Percentiles rank a stretch among this genome's conserved stretches.
These are phyloP conservation scores for Thelephora terrestris DNA, from an alignment of 1,284 basidiomycete species.

Conservation along the genomic window DNA sequence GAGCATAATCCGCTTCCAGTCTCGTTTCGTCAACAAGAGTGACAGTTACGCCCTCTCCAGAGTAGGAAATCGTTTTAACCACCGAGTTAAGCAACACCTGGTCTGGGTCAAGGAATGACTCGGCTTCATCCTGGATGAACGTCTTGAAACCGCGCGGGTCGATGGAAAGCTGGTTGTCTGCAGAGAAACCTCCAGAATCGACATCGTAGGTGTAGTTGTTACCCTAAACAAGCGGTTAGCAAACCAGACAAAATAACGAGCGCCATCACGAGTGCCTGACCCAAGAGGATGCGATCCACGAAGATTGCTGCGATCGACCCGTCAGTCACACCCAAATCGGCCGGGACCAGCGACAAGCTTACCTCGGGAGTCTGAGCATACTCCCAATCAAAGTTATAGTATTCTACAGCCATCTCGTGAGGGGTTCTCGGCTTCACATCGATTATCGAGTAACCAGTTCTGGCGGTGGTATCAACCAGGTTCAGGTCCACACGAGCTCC, in stretches of 20 bases:
- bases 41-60: constrained; percentile 32
- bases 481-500: constrained; percentile 29
- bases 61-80: constrained; percentile 39
- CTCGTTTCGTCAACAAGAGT: constrained; percentile 33
- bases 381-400: constrained; percentile 37
- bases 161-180: constrained; percentile 41
- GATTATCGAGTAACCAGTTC: constrained; percentile 37
- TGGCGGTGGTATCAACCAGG: constrained; percentile 38
- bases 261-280: constrained; percentile 21
- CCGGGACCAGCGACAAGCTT: background rate
- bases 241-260: background rate
- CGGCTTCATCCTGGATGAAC: constrained; percentile 45
- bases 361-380: constrained; percentile 1
- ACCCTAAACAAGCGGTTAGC: constrained; percentile 25
- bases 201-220: constrained; percentile 57
- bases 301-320: constrained; percentile 33
- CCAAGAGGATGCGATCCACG: constrained; percentile 52
- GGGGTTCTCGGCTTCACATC: constrained; percentile 32
- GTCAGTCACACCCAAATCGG: background rate
- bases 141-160: constrained; percentile 55
- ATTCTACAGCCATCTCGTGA: constrained; percentile 40
- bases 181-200: constrained; percentile 48
- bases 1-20: constrained; percentile 21
- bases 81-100: constrained; percentile 44
- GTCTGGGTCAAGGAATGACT: constrained; percentile 34